These are phyloP conservation scores for Proliferodiscus dingleyae DNA, from an alignment of 2,329 filamentous ascomycete species.

Conservation along the genomic window DNA sequence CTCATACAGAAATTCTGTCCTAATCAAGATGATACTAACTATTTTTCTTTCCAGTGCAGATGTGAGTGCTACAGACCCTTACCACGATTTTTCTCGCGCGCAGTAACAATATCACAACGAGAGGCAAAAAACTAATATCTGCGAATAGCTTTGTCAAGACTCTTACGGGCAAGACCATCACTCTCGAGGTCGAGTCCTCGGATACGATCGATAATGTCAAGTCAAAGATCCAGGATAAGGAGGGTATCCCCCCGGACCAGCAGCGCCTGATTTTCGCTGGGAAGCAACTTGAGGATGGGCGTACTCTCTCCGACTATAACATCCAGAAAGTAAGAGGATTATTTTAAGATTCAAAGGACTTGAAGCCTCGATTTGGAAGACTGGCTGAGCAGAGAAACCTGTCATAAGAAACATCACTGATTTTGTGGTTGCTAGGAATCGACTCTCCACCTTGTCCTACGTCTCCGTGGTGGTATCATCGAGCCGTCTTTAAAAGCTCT, in stretches of 20 bases:
- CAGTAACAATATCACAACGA: slow-evolving; percentile 6
- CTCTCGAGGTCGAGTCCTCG: slow-evolving; percentile 97
- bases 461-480: slow-evolving; percentile 98
- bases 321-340: slow-evolving; percentile 84
- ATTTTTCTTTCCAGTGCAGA: slow-evolving; percentile 66
- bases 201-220: slow-evolving; percentile 99
- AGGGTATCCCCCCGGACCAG: slow-evolving; percentile 96
- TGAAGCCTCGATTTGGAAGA: no score
- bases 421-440: slow-evolving; percentile 63
- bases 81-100: no score
- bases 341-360: no score
- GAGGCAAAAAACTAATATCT: slow-evolving; percentile 19
- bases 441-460: slow-evolving; percentile 95
- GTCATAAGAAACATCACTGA: no score
- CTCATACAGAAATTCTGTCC: slow-evolving; percentile 22
- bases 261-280: slow-evolving; percentile 98
- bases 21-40: slow-evolving; percentile 41
- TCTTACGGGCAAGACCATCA: slow-evolving; percentile 99
- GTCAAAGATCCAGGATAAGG: slow-evolving; percentile 99
- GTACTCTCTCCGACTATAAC: slow-evolving; percentile 96
- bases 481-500: slow-evolving; percentile 98
- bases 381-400: no score
- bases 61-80: slow-evolving; percentile 55
- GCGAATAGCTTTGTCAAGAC: slow-evolving; percentile 93
- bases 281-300: slow-evolving; percentile 98